Evolutionary conservation across 106 monocot genomes (phyloP), one percentile per base, ranked within the genome.

Genomic region (Dioscorea zingiberensis): DNA sequence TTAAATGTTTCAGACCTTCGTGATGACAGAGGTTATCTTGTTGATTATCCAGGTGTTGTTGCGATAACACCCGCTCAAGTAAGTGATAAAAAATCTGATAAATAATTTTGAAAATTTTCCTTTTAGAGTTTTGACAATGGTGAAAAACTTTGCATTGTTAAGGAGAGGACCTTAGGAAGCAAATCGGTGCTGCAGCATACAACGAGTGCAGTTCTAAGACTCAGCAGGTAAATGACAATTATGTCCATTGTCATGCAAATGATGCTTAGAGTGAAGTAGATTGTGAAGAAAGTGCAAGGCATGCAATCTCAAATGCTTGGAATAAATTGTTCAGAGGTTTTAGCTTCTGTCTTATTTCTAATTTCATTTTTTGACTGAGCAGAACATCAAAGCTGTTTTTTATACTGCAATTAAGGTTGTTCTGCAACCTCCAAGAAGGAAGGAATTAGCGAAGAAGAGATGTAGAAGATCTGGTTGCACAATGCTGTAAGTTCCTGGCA

Each of bases 191-290:
- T 21, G 83, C 72, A 21, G 85, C 85, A 23, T 95, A 95, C 66
- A 85, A 91, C 13, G 91, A 91, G 60, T 91, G 95, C 76, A 88
- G 95, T 54, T 95, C 95, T 2, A 95, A 95, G 62, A 95, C 91
- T 62, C 95, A 95, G 38, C 91, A 91, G 87, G 95, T 91, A 58
- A 17, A 21, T 21, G 21, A 30, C 3, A 1, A 19, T 32, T 15
- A 30, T 17, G 23, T 27, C 27, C 12, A 27, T 25, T 1, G 14
- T 27, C 27, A 22, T 5, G n/a, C n/a, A n/a, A n/a, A n/a, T n/a
- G n/a, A n/a, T n/a, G n/a, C n/a, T n/a, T n/a, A n/a, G n/a, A n/a
- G n/a, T n/a, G n/a, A 10, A 38, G 4, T 38, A 38, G 38, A 8
- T 6, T 0, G 38, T 38, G 38, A 38, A 38, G 10, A 38, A 8